phyloP scores from a whole-genome alignment of 176 grass and related monocot species.

The Rhynchospora pubera region DNA sequence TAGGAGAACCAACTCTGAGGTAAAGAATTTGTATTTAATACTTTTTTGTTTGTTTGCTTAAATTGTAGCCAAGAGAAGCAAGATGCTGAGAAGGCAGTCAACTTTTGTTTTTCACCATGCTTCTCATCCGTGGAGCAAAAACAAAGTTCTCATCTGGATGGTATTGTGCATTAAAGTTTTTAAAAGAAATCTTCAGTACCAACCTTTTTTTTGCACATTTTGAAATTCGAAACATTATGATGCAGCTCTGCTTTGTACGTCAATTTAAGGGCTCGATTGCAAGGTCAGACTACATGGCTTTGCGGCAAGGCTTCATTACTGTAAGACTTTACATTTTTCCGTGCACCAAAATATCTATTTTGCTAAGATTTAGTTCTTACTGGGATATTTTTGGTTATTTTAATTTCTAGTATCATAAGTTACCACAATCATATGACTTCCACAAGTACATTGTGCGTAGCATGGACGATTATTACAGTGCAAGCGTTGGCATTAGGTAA shows the following conservation, averaged over 20 bases:
- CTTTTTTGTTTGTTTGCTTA: not conserved
- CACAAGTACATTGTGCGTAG: constrained; percentile 98
- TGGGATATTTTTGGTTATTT: constrained; percentile 27
- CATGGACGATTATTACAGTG: constrained; percentile 97
- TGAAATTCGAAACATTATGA: constrained; percentile 15
- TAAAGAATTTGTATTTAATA: not conserved
- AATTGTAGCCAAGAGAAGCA: constrained; percentile 63
- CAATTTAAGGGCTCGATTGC: constrained; percentile 87
- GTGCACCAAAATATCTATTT: not conserved
- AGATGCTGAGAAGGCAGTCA: constrained; percentile 74
- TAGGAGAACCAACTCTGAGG: not conserved
- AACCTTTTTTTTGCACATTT: not conserved
- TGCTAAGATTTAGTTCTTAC: constrained; percentile 7
- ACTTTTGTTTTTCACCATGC: constrained; percentile 86
- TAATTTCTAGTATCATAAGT: constrained; percentile 67
- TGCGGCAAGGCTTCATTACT: constrained; percentile 83
- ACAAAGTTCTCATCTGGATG: constrained; percentile 95
- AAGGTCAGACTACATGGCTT: constrained; percentile 86
- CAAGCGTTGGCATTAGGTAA: constrained; percentile 88
- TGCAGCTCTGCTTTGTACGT: constrained; percentile 83
- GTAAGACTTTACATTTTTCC: constrained; percentile 37
- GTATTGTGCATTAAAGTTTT: constrained; percentile 24
- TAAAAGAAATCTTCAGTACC: not conserved
- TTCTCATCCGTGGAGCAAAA: constrained; percentile 99
- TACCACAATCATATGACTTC: constrained; percentile 85